Conservation (phyloP, 169 alveolate species). For the Miamiensis avidus region DNA sequence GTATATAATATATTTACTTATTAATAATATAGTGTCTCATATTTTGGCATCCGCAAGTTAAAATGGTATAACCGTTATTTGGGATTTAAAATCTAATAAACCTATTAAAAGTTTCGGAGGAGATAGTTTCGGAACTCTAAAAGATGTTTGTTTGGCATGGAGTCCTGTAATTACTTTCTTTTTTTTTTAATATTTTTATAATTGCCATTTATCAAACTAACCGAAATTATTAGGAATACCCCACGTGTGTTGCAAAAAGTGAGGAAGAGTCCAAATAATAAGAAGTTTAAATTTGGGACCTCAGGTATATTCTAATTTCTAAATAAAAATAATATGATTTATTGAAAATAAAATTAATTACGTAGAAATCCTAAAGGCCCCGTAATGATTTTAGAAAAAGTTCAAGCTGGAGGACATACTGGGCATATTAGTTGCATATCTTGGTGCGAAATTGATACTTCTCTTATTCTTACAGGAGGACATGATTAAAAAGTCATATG, state of each 20-base stretch:
- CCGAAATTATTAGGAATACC: neutral
- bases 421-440: slow-evolving; percentile 52
- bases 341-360: too few relatives aligned
- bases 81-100: slow-evolving; percentile 76
- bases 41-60: slow-evolving; percentile 83
- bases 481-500: slow-evolving; percentile 46
- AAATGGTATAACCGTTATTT: slow-evolving; percentile 80
- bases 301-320: slow-evolving; percentile 59
- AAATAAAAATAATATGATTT: slow-evolving; percentile 16
- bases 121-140: slow-evolving; percentile 22
- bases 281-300: slow-evolving; percentile 72
- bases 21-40: slow-evolving; percentile 59
- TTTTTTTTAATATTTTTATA: too few relatives aligned
- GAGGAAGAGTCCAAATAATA: slow-evolving; percentile 63
- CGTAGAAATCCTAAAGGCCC: slow-evolving; percentile 36
- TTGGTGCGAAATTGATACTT: slow-evolving; percentile 74
- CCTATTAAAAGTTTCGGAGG: slow-evolving; percentile 62
- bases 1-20: too few relatives aligned
- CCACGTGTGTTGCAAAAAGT: slow-evolving; percentile 48
- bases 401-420: slow-evolving; percentile 41
- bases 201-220: too few relatives aligned
- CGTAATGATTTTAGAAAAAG: slow-evolving; percentile 43
- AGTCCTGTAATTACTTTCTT: slow-evolving; percentile 66
- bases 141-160: slow-evolving; percentile 58
- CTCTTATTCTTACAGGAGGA: slow-evolving; percentile 56